A percentile compares a stretch with the other conserved stretches of the same genome.
These are phyloP conservation scores for Starmera quercuum DNA, from an alignment of 805 yeast genomes.

Conservation along the genomic window DNA sequence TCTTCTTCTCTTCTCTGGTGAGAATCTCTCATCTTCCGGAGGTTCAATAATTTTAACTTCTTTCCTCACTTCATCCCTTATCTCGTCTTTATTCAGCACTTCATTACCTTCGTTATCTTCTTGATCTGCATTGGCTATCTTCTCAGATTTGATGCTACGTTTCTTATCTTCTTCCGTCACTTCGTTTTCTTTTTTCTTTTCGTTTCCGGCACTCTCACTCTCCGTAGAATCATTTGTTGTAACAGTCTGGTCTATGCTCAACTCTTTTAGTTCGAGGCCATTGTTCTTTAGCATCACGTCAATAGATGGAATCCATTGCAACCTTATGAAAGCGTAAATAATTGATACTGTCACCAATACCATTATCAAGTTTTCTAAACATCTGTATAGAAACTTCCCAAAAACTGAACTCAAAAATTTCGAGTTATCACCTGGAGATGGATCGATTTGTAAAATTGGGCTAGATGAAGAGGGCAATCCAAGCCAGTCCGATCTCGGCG, in stretches of 20 bases:
- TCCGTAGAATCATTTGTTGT: not conserved
- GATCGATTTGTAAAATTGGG: slow-evolving; percentile 17
- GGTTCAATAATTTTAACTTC: slow-evolving; percentile 22
- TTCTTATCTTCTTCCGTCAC: slow-evolving; percentile 8
- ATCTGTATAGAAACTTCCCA: slow-evolving; percentile 24
- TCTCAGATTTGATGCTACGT: no score
- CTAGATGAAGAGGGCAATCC: slow-evolving; percentile 11
- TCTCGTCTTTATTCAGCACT: not conserved
- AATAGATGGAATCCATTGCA: slow-evolving; percentile 25
- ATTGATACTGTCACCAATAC: slow-evolving; percentile 21
- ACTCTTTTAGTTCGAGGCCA: slow-evolving; percentile 23
- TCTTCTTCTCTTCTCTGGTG: slow-evolving; percentile 40
- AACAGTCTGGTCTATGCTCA: slow-evolving; percentile 5
- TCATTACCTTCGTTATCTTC: slow-evolving; percentile 4
- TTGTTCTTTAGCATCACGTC: slow-evolving; percentile 22
- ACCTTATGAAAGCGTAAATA: slow-evolving; percentile 20
- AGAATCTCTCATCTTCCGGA: slow-evolving; percentile 13
- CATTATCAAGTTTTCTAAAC: slow-evolving; percentile 33
- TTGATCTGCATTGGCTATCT: slow-evolving; percentile 3
- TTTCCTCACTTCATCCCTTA: slow-evolving; percentile 8
- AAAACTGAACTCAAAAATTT: slow-evolving; percentile 16
- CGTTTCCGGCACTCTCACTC: not conserved
- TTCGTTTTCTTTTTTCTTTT: slow-evolving; percentile 5
- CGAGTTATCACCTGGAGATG: slow-evolving; percentile 10
- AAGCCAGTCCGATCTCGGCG: slow-evolving; percentile 7